These are phyloP conservation scores for Tetracladium maxilliforme DNA, from an alignment of 2,329 filamentous ascomycete genomes.

Conservation along the genomic window DNA sequence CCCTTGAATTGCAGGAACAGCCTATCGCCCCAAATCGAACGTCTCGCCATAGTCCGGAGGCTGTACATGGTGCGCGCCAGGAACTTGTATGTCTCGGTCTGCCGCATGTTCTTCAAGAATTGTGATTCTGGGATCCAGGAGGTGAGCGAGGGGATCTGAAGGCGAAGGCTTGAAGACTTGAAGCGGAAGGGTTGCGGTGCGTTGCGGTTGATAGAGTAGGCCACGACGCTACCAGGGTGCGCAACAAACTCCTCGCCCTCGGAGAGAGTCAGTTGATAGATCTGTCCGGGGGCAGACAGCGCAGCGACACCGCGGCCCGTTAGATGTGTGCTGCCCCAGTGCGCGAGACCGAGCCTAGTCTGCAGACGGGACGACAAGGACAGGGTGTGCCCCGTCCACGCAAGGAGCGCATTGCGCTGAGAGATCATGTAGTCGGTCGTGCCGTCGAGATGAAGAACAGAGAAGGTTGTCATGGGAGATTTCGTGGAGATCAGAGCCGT, in stretches of 20 bases:
- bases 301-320: conserved; percentile 81
- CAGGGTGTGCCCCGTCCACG: conserved; percentile 89
- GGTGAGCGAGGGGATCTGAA: conserved; percentile 62
- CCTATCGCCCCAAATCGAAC: conserved; percentile 86
- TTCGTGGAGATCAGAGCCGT: conserved; percentile 82
- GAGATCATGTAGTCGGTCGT: conserved; percentile 90
- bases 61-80: conserved; percentile 49
- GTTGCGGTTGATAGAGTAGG: conserved; percentile 65
- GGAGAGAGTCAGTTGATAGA: conserved; percentile 71
- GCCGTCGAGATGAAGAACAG: conserved; percentile 79
- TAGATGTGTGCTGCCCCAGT: conserved; percentile 84
- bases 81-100: conserved; percentile 58
- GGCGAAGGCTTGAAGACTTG: conserved; percentile 56
- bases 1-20: conserved; percentile 85
- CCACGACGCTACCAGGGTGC: conserved; percentile 82
- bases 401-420: conserved; percentile 77
- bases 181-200: conserved; percentile 77
- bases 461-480: conserved; percentile 73
- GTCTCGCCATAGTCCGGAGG: conserved; percentile 60
- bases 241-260: conserved; percentile 82
- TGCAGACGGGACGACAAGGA: conserved; percentile 63
- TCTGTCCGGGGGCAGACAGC: conserved; percentile 72
- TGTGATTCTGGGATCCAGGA: conserved; percentile 46
- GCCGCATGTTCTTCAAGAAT: conserved; percentile 59
- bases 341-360: conserved; percentile 57